phyloP scores from a whole-genome alignment of 1,284 basidiomycete genomes.

The Ceratobasidium sp. region DNA sequence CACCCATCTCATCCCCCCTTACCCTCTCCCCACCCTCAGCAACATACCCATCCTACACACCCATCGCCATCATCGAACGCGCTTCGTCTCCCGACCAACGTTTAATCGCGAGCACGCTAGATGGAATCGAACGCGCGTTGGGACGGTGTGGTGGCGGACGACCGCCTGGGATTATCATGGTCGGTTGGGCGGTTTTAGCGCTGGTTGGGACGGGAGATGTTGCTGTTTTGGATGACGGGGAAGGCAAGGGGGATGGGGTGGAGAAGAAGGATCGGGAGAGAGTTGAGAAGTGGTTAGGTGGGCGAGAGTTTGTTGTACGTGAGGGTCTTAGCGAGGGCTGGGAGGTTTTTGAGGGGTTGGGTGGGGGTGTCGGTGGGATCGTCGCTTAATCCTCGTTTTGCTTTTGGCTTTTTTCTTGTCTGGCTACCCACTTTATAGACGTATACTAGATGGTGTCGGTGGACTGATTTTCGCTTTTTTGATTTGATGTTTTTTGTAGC shows the following conservation, averaged over 20 bases:
- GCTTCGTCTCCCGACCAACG: slow-evolving; percentile 94
- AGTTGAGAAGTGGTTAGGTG: slow-evolving; percentile 71
- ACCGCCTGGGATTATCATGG: slow-evolving; percentile 95
- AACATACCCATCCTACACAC: slow-evolving; percentile 81
- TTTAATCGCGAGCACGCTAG: slow-evolving; percentile 84
- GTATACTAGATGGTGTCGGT: background rate
- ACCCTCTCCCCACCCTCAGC: slow-evolving; percentile 59
- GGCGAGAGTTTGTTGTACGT: slow-evolving; percentile 67
- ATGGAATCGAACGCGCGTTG: slow-evolving; percentile 78
- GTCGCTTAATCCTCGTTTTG: background rate
- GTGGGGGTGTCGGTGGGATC: background rate
- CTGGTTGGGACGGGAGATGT: slow-evolving; percentile 67
- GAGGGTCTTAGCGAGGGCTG: slow-evolving; percentile 33
- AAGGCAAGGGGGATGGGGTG: slow-evolving; percentile 59
- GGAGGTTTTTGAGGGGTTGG: slow-evolving; percentile 33
- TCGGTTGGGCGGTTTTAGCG: slow-evolving; percentile 85
- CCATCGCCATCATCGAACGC: slow-evolving; percentile 94
- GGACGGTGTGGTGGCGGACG: slow-evolving; percentile 86
- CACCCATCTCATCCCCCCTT: slow-evolving; percentile 53
- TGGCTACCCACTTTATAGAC: background rate
- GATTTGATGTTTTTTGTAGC: slow-evolving; percentile 2
- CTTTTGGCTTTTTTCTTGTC: no score
- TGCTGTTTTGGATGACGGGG: slow-evolving; percentile 63
- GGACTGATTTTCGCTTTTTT: background rate
- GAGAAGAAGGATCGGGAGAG: slow-evolving; percentile 66